Evolutionary conservation across 305 asterid species (phyloP).

Genomic region (Fraxinus velutina): DNA sequence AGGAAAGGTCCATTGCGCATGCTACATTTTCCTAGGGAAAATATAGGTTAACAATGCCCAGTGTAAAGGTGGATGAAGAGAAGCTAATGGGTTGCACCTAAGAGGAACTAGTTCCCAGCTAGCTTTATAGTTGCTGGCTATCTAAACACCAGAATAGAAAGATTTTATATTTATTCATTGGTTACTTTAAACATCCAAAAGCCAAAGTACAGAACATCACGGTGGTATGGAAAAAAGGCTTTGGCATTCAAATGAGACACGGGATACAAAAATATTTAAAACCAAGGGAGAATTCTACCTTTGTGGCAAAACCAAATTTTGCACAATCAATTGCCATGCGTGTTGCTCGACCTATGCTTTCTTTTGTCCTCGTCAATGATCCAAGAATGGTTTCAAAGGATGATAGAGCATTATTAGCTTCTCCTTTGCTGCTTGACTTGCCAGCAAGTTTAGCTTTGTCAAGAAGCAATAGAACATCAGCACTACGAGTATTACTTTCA

Average conservation of each 20-base stretch:
- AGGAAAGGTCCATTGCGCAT: background rate
- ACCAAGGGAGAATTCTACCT: slow-evolving; percentile 48
- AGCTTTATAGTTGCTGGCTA: background rate
- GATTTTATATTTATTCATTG: background rate
- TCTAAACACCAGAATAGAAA: background rate
- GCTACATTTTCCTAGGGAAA: background rate
- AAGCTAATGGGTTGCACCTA: background rate
- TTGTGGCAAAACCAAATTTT: slow-evolving; percentile 69
- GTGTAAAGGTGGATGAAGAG: background rate
- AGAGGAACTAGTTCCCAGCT: background rate
- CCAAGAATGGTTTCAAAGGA: slow-evolving; percentile 68
- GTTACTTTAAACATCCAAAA: background rate
- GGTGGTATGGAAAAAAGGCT: slow-evolving; percentile 9
- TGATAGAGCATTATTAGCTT: slow-evolving; percentile 38
- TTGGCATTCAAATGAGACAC: slow-evolving; percentile 4
- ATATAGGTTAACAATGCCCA: background rate
- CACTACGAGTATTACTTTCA: slow-evolving; percentile 50
- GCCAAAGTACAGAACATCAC: background rate
- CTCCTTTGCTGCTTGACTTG: slow-evolving; percentile 58
- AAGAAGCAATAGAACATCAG: slow-evolving; percentile 46
- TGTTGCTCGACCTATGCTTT: slow-evolving; percentile 84
- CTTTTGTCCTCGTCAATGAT: slow-evolving; percentile 77
- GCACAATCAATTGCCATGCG: slow-evolving; percentile 86
- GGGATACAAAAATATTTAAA: slow-evolving; percentile 1
- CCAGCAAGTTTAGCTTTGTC: slow-evolving; percentile 50